Conservation (phyloP, 345 rosid species). For the Clausena lansium region DNA sequence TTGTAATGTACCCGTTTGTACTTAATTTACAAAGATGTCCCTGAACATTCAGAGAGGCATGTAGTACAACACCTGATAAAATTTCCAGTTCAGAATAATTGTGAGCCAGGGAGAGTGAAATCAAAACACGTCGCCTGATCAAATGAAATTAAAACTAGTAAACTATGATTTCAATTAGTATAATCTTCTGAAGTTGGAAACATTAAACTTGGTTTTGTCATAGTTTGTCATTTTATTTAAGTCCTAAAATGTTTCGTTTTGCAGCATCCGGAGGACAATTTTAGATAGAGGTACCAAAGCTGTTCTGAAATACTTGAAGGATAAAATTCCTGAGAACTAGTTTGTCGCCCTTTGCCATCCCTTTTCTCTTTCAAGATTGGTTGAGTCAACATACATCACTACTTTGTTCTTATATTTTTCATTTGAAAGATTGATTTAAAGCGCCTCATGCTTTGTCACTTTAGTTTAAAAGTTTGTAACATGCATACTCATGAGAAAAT, state of each 20-base stretch:
- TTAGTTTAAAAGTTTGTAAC: neutral
- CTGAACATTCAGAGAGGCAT: neutral
- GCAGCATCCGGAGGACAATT: constrained; percentile 86
- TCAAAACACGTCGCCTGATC: neutral
- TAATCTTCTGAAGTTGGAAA: neutral
- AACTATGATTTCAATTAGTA: neutral
- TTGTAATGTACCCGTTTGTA: no score
- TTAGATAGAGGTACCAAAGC: constrained; percentile 87
- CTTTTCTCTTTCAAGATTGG: neutral
- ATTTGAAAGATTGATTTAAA: neutral
- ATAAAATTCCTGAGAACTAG: constrained; percentile 63
- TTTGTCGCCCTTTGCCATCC: neutral
- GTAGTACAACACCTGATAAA: neutral
- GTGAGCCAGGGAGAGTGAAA: neutral
- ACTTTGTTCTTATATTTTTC: neutral
- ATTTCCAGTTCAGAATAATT: neutral
- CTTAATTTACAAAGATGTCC: neutral
- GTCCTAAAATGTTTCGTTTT: neutral
- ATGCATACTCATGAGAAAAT: neutral
- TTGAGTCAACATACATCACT: neutral
- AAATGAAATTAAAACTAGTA: neutral
- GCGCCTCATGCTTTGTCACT: neutral
- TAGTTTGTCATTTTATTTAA: neutral
- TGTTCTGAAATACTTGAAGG: constrained; percentile 72
- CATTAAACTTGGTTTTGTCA: neutral